Base-by-base conservation (phyloP, 441 rosid species). In the Jatropha podagrica region DNA sequence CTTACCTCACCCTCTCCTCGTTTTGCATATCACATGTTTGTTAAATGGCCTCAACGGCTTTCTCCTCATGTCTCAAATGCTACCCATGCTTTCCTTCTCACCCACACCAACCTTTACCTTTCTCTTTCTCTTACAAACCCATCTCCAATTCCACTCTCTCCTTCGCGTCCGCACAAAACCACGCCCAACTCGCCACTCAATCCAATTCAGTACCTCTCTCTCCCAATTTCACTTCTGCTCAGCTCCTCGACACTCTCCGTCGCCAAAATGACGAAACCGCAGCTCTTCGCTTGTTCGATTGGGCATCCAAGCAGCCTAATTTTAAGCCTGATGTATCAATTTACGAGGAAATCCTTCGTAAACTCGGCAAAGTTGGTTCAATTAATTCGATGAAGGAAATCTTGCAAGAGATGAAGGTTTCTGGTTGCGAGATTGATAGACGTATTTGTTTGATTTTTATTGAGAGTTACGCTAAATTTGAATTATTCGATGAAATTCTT, bases 161-260 rank as follows among this genome's bases (percentile, higher is more conserved):
- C 77, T 82, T 81, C 52, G 87, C 88, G 48, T 83, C 87, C 52
- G 68, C 80, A 0, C 74, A 74, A 27, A 82, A 63, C 37, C 68
- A 74, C 46, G 77, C 70, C 11, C 63, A 32, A 56, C 78, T 70
- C 74, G 68, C 77, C 65, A 32, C 67, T 81, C 81, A 72, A 51
- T 64, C 79, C 72, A 40, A 73, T 79, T 66, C 76, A 51, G 51
- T 42, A 40, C 69, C 51, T 55, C 85, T 85, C 71, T 65, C 92
- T 59, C 48, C 88, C 4, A 78, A 90, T 79, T 87, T 86, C 90
- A 95, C 94, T 3, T 80, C 92, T 0, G 32, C 83, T 58, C 88
- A 93, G 80, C 96, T 95, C 75, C 91, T 93, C 78, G 82, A 91
- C 76, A 78, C 94, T 77, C 85, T 95, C 88, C 94, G 96, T 68